Base-by-base conservation (phyloP, 2,329 filamentous ascomycete species). In the Fusarium anguioides region DNA sequence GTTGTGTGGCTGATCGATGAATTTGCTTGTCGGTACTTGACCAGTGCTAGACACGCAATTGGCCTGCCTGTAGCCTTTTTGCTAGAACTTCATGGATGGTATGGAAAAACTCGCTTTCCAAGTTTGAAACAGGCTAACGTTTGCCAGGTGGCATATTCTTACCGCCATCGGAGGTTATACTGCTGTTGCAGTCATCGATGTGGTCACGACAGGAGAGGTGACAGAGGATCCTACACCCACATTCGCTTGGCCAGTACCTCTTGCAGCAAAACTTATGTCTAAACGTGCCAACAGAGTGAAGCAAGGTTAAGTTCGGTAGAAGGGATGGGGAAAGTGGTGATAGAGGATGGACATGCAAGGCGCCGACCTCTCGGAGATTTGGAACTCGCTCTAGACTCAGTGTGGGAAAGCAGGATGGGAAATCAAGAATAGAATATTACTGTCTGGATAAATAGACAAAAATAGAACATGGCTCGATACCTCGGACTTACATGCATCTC, bases 1-100 rank as follows among this genome's bases (percentile, higher is more conserved):
- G 47, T 75, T 4, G 69, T 80, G 7, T 81, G 80, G 80, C 46
- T 81, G 11, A 70, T 81, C 18, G 80, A 81, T 18, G 74, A 75
- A 4, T 80, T 70, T 52, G 72, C 73, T 2, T 81, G 80, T 37
- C 63, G 53, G 3, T 17, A 63, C 4, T 37, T 81, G 17, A 76
- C 66, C 1, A 52, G 61, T 2, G 62, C 69, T 14, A 73, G 75
- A 53, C 67, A 75, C 15, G 21, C 62, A 0, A 63, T 79, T 35
- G 80, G 80, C 0, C 29, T 79, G 6, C 80, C 80, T 0, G 48
- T 77, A 11, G 79, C 78, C 1, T 81, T 81, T 20, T 40, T 80
- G 0, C 63, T 80, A 4, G 79, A 81, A 58, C 52, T 81, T 6
- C 80, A 81, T 49, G 80, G 80, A 64, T 81, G 80, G 80, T 81